Base-by-base conservation (phyloP, 2,329 filamentous ascomycete species). In the Fonsecaea nubica region DNA sequence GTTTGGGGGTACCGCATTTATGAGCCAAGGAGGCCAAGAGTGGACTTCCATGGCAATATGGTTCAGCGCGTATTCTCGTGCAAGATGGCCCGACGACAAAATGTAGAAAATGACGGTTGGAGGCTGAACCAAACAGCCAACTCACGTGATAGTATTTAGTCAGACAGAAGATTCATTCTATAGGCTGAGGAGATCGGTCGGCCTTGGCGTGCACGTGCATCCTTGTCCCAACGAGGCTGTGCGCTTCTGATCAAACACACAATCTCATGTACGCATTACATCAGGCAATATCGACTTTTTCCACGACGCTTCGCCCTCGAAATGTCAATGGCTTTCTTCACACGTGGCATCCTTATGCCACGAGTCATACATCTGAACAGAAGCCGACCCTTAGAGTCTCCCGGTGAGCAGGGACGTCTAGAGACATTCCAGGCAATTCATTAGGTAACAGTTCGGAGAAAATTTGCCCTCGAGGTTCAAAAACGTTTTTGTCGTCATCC, bases 1-100 rank as follows among this genome's bases (percentile, higher is more conserved):
- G 90, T 76, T 82, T 89, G 9, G 80, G 84, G 3, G 90, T 96
- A 64, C 90, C 92, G 58, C 92, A 95, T 83, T 80, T 92, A 36
- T 90, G 77, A 76, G 13, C 3, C 21, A 12, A 32, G 30, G n/a
- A 35, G 18, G 4, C 33, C 13, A 32, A 13, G 10, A 2, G 8
- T 15, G 25, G 18, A 9, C 25, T 30, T 12, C 30, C 1, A 25
- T 30, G 25, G 4, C 21, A 30, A 30, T 25, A 40, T 12, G 36
- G 1, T 40, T 40, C 15, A 12, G 12, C 3, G 36, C 36, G 12
- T 15, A 15, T 40, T 2, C 36, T 13, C 21, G 30, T 13, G 6
- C 9, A 9, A 25, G 2, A 50, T 12, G n/a, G 4, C 10, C n/a
- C 10, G 21, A 50, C 18, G 10, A 6, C 18, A 25, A 50, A 50